Conservation (phyloP, 106 monocot species). For the Acorus calamus region DNA sequence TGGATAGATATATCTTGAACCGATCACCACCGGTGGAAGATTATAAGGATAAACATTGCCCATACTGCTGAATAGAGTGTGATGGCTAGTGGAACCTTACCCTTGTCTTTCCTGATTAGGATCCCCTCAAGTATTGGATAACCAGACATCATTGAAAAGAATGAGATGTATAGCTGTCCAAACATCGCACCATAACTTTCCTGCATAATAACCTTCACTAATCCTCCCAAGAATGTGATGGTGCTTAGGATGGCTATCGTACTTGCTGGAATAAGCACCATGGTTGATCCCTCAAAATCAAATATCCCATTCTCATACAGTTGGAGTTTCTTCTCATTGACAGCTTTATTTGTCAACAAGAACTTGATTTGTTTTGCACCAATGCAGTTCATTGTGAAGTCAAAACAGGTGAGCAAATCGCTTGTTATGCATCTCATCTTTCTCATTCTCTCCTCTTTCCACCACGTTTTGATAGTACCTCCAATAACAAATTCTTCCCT, state of each 20-base stretch:
- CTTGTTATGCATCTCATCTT: background rate
- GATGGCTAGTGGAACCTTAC: background rate
- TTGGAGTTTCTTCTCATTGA: background rate
- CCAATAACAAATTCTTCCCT: background rate
- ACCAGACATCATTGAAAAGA: background rate
- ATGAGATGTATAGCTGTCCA: background rate
- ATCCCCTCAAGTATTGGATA: constrained; percentile 1
- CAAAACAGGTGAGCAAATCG: background rate
- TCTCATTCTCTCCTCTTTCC: background rate
- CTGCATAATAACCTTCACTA: background rate
- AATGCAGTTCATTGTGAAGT: background rate
- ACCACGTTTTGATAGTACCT: background rate
- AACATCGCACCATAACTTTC: background rate
- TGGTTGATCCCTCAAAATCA: background rate
- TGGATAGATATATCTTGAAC: too few species aligned
- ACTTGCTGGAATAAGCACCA: background rate
- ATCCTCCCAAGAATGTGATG: background rate
- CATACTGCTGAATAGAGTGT: background rate
- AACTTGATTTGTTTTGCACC: background rate
- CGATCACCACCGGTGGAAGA: too few species aligned
- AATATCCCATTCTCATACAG: background rate
- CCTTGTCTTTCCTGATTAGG: background rate
- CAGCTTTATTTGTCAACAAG: background rate
- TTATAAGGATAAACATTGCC: too few species aligned
- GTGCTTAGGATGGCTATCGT: background rate